Percentiles rank a stretch among this genome's conserved stretches.
These are phyloP conservation scores for Wilhelminamyces savonicus DNA, from an alignment of 805 yeast genomes.

Conservation along the genomic window DNA sequence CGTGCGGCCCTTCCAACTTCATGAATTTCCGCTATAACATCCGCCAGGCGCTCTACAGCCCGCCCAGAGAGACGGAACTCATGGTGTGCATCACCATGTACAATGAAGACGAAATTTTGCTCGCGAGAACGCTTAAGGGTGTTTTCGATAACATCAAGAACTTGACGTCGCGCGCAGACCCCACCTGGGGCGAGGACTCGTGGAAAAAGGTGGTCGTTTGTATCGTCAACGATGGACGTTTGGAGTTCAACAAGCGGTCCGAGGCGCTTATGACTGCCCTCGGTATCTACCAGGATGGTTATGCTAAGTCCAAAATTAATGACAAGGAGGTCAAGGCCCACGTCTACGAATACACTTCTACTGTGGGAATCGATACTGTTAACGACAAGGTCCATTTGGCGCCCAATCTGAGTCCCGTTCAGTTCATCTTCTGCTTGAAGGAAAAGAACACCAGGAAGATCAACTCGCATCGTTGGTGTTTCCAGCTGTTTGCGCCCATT, in stretches of 20 bases:
- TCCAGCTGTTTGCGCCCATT: slow-evolving; percentile 84
- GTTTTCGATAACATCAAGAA: slow-evolving; percentile 60
- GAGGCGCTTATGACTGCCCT: slow-evolving; percentile 59
- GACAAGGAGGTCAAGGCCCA: slow-evolving; percentile 65
- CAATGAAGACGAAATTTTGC: slow-evolving; percentile 57
- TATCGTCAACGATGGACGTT: slow-evolving; percentile 59
- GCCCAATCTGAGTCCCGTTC: slow-evolving; percentile 72
- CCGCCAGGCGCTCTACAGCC: slow-evolving; percentile 49
- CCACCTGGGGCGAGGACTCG: slow-evolving; percentile 44
- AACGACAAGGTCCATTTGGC: slow-evolving; percentile 62
- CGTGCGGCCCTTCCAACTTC: slow-evolving; percentile 65
- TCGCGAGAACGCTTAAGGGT: slow-evolving; percentile 58
- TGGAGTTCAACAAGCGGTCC: slow-evolving; percentile 57
- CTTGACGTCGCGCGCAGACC: slow-evolving; percentile 42
- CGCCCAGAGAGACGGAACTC: slow-evolving; percentile 51
- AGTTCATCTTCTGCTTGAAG: slow-evolving; percentile 81
- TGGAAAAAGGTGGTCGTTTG: slow-evolving; percentile 62
- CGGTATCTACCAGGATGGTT: slow-evolving; percentile 63
- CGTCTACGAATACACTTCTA: slow-evolving; percentile 88
- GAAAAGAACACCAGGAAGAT: slow-evolving; percentile 86
- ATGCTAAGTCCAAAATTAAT: slow-evolving; percentile 54
- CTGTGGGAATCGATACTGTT: slow-evolving; percentile 75
- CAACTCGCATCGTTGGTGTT: slow-evolving; percentile 95
- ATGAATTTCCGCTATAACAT: slow-evolving; percentile 48
- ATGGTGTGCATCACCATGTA: slow-evolving; percentile 61